phyloP scores from a whole-genome alignment of 768 basidiomycete species.

The Wakefieldia striispora region DNA sequence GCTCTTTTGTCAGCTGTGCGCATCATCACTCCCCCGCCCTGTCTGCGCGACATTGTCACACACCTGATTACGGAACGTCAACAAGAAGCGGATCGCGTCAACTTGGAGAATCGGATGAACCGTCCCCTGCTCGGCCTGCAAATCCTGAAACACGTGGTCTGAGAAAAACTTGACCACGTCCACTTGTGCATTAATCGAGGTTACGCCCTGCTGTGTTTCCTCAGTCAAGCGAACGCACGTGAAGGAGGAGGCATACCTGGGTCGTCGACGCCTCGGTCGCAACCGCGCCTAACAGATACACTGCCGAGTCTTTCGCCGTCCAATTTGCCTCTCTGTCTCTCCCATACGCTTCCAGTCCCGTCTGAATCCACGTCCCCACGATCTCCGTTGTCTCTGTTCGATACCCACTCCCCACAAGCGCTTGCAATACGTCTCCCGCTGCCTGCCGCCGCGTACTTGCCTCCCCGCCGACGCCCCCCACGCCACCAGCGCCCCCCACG shows the following conservation, averaged over 20 bases:
- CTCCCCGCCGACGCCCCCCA: conserved; percentile 49
- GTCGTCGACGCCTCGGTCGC: conserved; percentile 87
- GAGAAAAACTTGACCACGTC: conserved; percentile 97
- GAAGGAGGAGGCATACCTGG: conserved; percentile 49
- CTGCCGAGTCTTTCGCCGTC: conserved; percentile 92
- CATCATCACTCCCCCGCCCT: background rate
- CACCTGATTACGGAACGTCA: conserved; percentile 97
- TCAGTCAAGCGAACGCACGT: conserved; percentile 1
- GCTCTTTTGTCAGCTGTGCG: conserved; percentile 82
- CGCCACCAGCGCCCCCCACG: conserved; percentile 35
- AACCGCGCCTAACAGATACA: conserved; percentile 91
- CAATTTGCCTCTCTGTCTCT: conserved; percentile 63
- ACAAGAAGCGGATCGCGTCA: conserved; percentile 91
- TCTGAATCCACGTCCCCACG: conserved; percentile 79
- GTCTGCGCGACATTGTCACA: background rate
- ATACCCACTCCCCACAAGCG: conserved; percentile 76
- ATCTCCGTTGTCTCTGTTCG: conserved; percentile 87
- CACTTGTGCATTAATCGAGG: conserved; percentile 86
- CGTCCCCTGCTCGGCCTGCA: conserved; percentile 62
- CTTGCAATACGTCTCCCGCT: conserved; percentile 93
- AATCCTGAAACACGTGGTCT: conserved; percentile 83
- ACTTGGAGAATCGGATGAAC: conserved; percentile 92
- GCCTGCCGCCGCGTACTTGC: conserved; percentile 86
- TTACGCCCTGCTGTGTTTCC: conserved; percentile 75
- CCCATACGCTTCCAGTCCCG: conserved; percentile 68